Base-by-base conservation (phyloP, 805 yeast species). In the Schwanniomyces pseudopolymorphus region DNA sequence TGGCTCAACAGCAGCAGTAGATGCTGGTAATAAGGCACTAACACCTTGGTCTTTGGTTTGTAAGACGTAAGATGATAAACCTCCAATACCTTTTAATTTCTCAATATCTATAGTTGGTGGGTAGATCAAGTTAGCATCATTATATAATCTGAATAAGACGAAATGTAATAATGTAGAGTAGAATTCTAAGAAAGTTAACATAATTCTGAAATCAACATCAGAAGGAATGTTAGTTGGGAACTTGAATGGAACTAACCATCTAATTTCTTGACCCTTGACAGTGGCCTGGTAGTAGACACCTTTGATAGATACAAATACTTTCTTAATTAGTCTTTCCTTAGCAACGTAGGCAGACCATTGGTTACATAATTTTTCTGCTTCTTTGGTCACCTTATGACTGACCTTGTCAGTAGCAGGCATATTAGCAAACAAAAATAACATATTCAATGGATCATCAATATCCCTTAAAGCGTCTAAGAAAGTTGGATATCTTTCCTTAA, bases 171-270 rank as follows among this genome's bases (percentile, higher is more conserved):
- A 72, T 21, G 98, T 92, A 16, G 96, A 85, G 72, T 94, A 94
- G 69, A 94, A 91, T 71, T 94, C 99, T 62, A 94, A 79, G 70
- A 94, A 94, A 1, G 98, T 92, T 61, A 89, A 77, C 99, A 94
- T 94, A 74, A 94, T 89, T 69, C 94, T 81, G 76, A 94, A 92
- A 70, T 94, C 99, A 49, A 94, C 84, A 67, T 94, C 98, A 39
- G 85, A 70, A 40, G 99, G 98, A 56, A 94, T 86, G 67, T 87
- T 87, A 67, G 92, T 96, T 16, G 99, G 97, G 75, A 91, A 94
- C 69, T 90, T 94, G 79, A 85, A 94, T 20, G 99, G 99, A 40
- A 89, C 96, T 49, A 94, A 81, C 99, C 99, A 94, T 70, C 92
- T 81, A 39, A 94, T 78, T 55, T 89, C 96, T 67, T 90, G 96